Evolutionary conservation across 352 stramenopile genomes (phyloP).

Genomic region (Blastocystis sp.): DNA sequence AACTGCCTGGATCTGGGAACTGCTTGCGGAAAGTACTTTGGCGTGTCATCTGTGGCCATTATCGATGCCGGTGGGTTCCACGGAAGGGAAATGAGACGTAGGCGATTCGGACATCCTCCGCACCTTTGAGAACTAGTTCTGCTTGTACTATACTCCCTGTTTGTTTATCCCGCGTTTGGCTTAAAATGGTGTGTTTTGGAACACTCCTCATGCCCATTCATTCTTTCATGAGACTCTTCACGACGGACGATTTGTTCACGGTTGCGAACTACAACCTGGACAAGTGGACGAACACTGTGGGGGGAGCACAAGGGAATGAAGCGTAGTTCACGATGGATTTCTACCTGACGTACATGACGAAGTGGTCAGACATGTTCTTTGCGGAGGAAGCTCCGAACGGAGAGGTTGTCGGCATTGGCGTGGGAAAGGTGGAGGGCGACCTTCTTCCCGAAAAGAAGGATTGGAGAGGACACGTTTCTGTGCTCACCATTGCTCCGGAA

Average conservation of each 20-base stretch:
- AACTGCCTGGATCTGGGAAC: conserved; percentile 97
- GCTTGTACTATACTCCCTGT: neutral
- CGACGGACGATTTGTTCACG: conserved; percentile 60
- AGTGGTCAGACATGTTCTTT: conserved; percentile 69
- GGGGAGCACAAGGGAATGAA: neutral
- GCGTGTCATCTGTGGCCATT: conserved; percentile 90
- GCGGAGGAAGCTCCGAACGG: conserved; percentile 58
- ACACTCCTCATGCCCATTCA: neutral
- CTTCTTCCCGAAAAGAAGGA: conserved; percentile 41
- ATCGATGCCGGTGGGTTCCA: conserved; percentile 82
- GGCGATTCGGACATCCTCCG: conserved; percentile 95
- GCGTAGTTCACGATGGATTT: conserved; percentile 69
- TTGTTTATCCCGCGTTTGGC: neutral
- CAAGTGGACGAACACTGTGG: conserved; percentile 66
- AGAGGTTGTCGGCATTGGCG: conserved; percentile 48
- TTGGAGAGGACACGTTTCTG: conserved; percentile 64
- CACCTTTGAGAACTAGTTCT: conserved; percentile 64
- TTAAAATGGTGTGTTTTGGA: too few species aligned
- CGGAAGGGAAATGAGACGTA: neutral
- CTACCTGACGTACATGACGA: conserved; percentile 55
- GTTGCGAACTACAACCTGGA: conserved; percentile 61
- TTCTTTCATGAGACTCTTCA: conserved; percentile 60
- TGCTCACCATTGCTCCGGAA: conserved; percentile 64
- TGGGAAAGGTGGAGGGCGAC: conserved; percentile 65
- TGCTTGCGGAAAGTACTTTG: conserved; percentile 98